Evolutionary conservation across 345 rosid genomes (phyloP).

Genomic region (Eucalyptus polyanthemos): DNA sequence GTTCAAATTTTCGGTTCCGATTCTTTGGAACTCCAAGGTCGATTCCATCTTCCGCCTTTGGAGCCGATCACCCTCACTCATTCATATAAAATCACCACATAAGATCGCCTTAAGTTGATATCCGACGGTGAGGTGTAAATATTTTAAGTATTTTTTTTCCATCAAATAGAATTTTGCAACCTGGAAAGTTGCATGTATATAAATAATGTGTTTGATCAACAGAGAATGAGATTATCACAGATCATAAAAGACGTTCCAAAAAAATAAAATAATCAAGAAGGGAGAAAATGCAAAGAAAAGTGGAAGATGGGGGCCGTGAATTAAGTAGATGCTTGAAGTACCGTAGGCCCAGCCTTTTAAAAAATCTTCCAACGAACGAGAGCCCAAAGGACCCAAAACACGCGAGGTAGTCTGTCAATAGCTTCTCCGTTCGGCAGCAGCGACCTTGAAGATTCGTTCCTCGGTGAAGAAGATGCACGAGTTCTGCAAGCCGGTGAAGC

Average conservation of each 20-base stretch:
- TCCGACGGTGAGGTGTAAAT: no score
- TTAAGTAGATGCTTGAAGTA: neutral
- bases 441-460: slow-evolving; percentile 76
- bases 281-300: neutral
- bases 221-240: neutral
- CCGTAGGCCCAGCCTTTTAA: neutral
- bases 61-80: no score
- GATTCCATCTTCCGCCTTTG: no score
- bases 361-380: neutral
- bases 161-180: neutral
- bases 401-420: neutral
- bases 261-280: neutral
- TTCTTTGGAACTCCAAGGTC: no score
- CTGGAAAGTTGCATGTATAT: neutral
- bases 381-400: neutral
- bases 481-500: slow-evolving; percentile 74
- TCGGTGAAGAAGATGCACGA: slow-evolving; percentile 97
- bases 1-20: no score
- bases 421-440: neutral
- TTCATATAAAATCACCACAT: no score
- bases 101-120: no score
- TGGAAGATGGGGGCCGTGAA: neutral
- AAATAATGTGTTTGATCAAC: neutral
- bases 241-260: neutral
- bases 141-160: neutral